These are phyloP conservation scores for Austroboletus eburneus DNA, from an alignment of 768 basidiomycete species.

Conservation along the genomic window DNA sequence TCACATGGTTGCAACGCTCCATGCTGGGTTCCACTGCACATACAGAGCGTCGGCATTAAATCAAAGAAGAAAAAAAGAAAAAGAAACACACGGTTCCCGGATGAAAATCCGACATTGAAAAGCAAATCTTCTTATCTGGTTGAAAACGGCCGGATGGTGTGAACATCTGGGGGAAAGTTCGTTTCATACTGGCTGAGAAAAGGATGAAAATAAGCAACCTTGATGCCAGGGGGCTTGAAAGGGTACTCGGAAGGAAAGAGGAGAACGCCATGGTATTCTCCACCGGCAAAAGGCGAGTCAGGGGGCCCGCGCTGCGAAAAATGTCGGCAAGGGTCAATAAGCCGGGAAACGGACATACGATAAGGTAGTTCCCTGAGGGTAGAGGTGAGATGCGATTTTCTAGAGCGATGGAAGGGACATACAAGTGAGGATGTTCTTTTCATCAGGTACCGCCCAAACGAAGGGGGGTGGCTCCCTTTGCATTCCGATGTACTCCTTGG, in stretches of 20 bases:
- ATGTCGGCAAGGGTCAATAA: background rate
- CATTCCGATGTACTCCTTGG: constrained; percentile 89
- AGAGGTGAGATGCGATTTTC: constrained; percentile 8
- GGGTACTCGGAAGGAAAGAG: constrained; percentile 93
- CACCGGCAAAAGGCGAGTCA: constrained; percentile 85
- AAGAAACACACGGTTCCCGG: constrained; percentile 68
- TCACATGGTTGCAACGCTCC: constrained; percentile 93
- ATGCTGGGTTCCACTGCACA: constrained; percentile 87
- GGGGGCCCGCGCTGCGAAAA: constrained; percentile 78
- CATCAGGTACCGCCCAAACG: constrained; percentile 92
- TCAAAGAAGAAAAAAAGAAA: background rate
- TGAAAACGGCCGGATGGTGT: constrained; percentile 90
- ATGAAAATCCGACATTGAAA: constrained; percentile 97
- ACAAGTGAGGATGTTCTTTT: constrained; percentile 95
- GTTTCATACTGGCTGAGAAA: constrained; percentile 6
- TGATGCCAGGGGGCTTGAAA: constrained; percentile 96
- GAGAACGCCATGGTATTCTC: constrained; percentile 92
- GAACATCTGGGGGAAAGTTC: constrained; percentile 61
- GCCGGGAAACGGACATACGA: constrained; percentile 48
- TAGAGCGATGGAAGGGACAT: constrained; percentile 10
- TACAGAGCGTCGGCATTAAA: background rate
- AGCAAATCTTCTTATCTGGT: constrained; percentile 94
- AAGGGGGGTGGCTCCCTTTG: constrained; percentile 93
- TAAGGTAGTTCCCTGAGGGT: constrained; percentile 87
- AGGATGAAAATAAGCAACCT: constrained; percentile 46